Base-by-base conservation (phyloP, 306 rosid genomes). In the Cicer bijugum region DNA sequence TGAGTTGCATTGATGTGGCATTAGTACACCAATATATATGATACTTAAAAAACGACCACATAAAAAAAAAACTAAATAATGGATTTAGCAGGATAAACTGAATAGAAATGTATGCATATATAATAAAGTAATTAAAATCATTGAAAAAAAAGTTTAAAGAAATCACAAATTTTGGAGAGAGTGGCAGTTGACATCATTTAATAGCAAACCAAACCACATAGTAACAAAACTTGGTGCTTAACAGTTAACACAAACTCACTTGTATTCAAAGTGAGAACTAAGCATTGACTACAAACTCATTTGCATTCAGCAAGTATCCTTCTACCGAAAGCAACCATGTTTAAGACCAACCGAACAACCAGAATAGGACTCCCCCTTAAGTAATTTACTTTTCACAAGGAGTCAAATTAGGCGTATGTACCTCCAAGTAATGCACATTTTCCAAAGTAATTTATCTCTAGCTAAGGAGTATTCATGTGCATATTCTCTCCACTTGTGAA, bases 181-280 rank as follows among this genome's bases (percentile, higher is more conserved):
- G 51, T 10, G 16, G 28, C 9, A 7, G 23, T 3, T 15, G 2
- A 28, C 16, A 5, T 15, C 58, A 52, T 52, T 52, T 52, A 14
- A 52, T 52, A 52, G 9, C 28, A 52, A 52, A 15, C 19, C 45
- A 60, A 60, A 60, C 67, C 45, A 37, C 11, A 14, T 35, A 37
- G 45, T 37, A 60, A 37, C 67, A 60, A 1, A 59, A 59, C 43
- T 6, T 28, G 8, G 40, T 58, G 64, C 6, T 28, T 33, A 11
- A 58, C 43, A 33, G 6, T 28, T 33, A 11, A 58, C 65, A 33
- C 61, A 58, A 35, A 60, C 66, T 56, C 62, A 20, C 62, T 60
- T 35, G 45, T 12, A 60, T 12, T 35, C 42, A 59, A 59, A 6
- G 66, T 59, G 17, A 59, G 17, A 59, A 33, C 45, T 19, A 12